Evolutionary conservation across 108 stramenopile genomes (phyloP), one percentile per base, ranked within the genome.

Genomic region (Nannochloropsis gaditana): DNA sequence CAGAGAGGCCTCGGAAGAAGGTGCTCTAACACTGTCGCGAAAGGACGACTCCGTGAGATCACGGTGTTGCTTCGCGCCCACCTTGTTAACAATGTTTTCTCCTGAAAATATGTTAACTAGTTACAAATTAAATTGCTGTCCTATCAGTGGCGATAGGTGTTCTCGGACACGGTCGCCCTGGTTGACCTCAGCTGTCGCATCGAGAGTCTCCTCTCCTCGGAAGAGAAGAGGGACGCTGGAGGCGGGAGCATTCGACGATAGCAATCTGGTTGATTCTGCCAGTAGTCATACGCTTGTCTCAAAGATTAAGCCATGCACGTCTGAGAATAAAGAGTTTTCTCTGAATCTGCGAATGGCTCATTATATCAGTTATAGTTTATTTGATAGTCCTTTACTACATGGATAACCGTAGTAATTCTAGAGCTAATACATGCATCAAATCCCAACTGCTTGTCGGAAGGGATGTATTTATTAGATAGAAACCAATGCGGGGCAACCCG

Each of bases 221-320:
- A 73, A 73, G 59, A n/a, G 15, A 2, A n/a, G 1, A n/a, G 15
- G 59, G n/a, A n/a, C 3, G 15, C 19, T 6, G 2, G 59, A 73
- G 59, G 8, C 8, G 59, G n/a, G n/a, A 6, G 59, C 3, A 0
- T 73, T 43, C 43, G 9, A 84, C 43, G 59, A 17, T 91, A 87
- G 95, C 92, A 96, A 97, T 93, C 96, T 98, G 97, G 96, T 98
- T 98, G 97, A 98, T 98, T 96, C 97, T 98, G 97, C 96, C 97
- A 98, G 96, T 98, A 96, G 96, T 97, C 96, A 98, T 98, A 98
- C 95, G 97, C 97, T 98, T 95, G 97, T 96, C 96, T 97, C 95
- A 96, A 97, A 97, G 97, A 97, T 96, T 97, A 97, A 98, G 97
- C 96, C 97, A 98, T 98, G 97, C 97, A 96, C 96, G 97, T 98